phyloP scores from a whole-genome alignment of 2,329 filamentous ascomycete species.

The Scedosporium boydii region DNA sequence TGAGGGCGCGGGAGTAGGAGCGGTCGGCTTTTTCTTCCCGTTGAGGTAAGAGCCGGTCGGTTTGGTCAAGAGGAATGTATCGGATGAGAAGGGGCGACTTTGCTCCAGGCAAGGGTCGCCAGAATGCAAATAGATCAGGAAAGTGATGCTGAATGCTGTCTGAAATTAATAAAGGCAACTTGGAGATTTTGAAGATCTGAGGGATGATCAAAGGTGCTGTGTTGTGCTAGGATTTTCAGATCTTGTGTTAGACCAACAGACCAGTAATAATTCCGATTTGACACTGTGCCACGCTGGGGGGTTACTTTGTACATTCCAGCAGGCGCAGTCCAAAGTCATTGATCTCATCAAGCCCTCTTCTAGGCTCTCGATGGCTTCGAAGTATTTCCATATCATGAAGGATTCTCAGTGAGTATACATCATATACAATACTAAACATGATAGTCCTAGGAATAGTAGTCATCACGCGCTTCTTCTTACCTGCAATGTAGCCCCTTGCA shows the following conservation, averaged over 20 bases:
- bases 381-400: no score
- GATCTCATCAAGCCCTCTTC: no score
- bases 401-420: no score
- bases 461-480: no score
- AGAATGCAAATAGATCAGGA: neutral
- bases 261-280: neutral
- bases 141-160: neutral
- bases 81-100: neutral
- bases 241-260: neutral
- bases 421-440: no score
- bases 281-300: no score
- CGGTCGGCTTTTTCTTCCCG: neutral
- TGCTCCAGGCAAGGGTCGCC: constrained; percentile 7
- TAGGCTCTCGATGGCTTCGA: no score
- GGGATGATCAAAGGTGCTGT: neutral
- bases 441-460: no score
- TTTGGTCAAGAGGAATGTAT: neutral
- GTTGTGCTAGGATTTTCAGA: neutral
- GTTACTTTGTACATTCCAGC: no score
- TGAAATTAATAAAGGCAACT: neutral
- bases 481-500: no score
- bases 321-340: no score
- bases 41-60: neutral
- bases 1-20: neutral
- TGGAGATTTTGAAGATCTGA: neutral